phyloP scores from a whole-genome alignment of 768 basidiomycete genomes.

The Boletus rubropictus region DNA sequence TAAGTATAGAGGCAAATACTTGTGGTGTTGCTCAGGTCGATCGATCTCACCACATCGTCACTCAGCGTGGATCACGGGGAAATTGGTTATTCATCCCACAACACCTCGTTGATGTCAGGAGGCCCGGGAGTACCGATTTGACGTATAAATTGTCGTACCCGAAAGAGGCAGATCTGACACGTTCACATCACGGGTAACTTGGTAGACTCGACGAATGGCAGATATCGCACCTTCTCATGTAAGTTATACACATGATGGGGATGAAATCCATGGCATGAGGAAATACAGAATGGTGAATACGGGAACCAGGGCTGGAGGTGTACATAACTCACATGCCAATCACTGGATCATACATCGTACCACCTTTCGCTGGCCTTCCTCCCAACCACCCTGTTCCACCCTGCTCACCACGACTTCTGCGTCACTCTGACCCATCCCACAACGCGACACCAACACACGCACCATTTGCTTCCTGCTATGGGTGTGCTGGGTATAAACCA shows the following conservation, averaged over 20 bases:
- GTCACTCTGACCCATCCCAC: slow-evolving; percentile 22
- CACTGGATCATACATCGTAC: slow-evolving; percentile 18
- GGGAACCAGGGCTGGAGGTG: not conserved
- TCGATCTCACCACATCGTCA: slow-evolving; percentile 8
- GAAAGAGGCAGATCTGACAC: not conserved
- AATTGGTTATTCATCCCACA: slow-evolving; percentile 1
- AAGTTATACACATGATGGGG: not conserved
- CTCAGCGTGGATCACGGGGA: not conserved
- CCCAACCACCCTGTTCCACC: slow-evolving; percentile 11
- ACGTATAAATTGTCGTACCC: not conserved
- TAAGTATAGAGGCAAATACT: slow-evolving; percentile 1
- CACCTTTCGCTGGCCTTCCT: not conserved
- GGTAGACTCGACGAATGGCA: not conserved
- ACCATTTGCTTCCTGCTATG: slow-evolving; percentile 23
- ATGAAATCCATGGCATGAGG: not conserved
- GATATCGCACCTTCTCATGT: not conserved
- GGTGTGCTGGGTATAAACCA: slow-evolving; percentile 19
- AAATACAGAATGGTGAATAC: slow-evolving; percentile 2
- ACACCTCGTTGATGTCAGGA: slow-evolving; percentile 17
- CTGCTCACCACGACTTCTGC: slow-evolving; percentile 16
- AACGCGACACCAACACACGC: slow-evolving; percentile 21
- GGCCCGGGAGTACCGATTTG: slow-evolving; percentile 3
- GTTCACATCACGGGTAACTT: not conserved
- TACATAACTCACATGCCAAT: slow-evolving; percentile 9
- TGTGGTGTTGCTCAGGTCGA: slow-evolving; percentile 4